Evolutionary conservation across 306 rosid genomes (phyloP), one percentile per base, ranked within the genome.

Genomic region (Castanospermum australe): DNA sequence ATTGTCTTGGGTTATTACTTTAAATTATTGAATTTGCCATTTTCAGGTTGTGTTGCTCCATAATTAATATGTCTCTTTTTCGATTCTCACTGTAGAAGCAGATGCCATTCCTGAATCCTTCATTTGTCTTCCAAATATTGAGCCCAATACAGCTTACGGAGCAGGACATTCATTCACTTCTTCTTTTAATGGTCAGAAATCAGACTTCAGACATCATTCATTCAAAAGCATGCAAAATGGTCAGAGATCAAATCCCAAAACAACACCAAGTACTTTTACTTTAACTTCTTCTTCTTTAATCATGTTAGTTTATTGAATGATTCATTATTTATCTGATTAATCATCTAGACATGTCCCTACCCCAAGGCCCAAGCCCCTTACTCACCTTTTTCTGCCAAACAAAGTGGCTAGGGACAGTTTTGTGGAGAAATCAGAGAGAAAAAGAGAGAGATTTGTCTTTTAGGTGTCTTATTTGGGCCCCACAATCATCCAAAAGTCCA

Each of bases 391-490:
- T 44, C 15, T 2, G 11, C 52, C 12, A 42, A 9, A 2, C 25
- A 82, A 50, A 66, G 60, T 33, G 13, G 39, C 10, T 10, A 42
- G 32, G 61, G 73, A 45, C 57, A 61, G 14, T 75, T 67, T 79
- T n/a, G 64, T 65, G 45, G 8, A 15, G 14, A 60, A 33, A 36
- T 70, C 8, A 50, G 35, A 50, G 59, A 25, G 51, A 63, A 47
- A 69, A 56, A 39, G 54, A 22, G 22, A 56, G 4, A 25, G 14
- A 4, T 69, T 84, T 84, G 88, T 86, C 86, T 75, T 86, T 69
- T 76, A 79, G 41, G 18, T 81, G 86, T 85, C 82, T 45, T 62
- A 45, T 74, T 56, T 83, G 86, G 81, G 75, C 81, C 90, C 81
- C 76, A 73, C 76, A 52, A 22, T 15, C 24, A 66, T 77, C 76